Conservation (phyloP, 768 basidiomycete genomes). For the Amyloporia xantha region DNA sequence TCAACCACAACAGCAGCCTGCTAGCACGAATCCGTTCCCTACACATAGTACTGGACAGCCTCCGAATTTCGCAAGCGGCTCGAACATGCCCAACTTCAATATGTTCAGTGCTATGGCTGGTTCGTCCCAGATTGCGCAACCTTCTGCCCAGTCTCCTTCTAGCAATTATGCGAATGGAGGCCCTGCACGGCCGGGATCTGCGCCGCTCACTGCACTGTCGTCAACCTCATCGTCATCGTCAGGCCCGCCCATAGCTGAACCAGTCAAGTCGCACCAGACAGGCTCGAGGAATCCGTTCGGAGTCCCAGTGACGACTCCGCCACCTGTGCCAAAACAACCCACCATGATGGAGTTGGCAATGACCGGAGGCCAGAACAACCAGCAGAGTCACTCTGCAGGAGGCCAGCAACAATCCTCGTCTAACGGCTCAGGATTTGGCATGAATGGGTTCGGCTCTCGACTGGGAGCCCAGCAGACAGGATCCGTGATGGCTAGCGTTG, state of each 20-base stretch:
- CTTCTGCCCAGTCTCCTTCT: constrained; percentile 7
- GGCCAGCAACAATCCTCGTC: constrained; percentile 17
- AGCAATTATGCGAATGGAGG: not conserved
- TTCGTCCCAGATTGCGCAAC: constrained; percentile 4
- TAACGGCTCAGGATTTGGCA: constrained; percentile 1
- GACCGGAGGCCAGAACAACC: constrained; percentile 28
- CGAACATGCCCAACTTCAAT: constrained; percentile 10
- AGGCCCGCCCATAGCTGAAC: constrained; percentile 43
- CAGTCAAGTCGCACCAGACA: constrained; percentile 82
- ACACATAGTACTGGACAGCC: constrained; percentile 18
- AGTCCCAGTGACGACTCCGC: constrained; percentile 49
- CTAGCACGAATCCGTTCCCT: constrained; percentile 18
- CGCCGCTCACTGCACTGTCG: constrained; percentile 48
- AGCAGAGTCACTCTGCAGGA: constrained; percentile 23
- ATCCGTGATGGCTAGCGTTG: constrained; percentile 58
- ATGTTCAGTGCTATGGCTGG: constrained; percentile 8
- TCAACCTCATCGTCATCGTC: constrained; percentile 23
- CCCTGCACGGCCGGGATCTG: constrained; percentile 54
- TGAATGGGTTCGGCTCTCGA: constrained; percentile 1
- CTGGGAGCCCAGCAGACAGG: constrained; percentile 8
- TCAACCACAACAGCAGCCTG: constrained; percentile 8
- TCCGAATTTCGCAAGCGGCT: constrained; percentile 4
- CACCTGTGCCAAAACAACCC: constrained; percentile 69
- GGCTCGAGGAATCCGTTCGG: constrained; percentile 97
- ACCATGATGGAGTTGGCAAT: constrained; percentile 76